Conservation (phyloP, 768 basidiomycete species). For the Serendipita vermifera region DNA sequence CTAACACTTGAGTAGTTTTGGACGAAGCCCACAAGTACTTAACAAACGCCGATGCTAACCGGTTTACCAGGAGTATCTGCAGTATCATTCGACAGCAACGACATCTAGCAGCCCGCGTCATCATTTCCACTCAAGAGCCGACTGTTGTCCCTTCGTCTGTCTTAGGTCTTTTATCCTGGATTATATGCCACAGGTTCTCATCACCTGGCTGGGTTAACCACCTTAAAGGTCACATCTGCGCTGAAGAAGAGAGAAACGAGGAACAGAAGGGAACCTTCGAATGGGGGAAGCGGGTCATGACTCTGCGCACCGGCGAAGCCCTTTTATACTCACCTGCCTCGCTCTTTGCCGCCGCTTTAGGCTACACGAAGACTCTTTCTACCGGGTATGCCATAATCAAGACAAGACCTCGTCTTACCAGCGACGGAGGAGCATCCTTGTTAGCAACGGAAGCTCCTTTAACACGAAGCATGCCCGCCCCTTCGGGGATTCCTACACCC, state of each 20-base stretch:
- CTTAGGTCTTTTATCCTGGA: conserved; percentile 50
- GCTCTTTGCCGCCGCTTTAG: not conserved
- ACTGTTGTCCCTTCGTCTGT: conserved; percentile 58
- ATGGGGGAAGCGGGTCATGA: not conserved
- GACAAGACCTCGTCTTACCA: not conserved
- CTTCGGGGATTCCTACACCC: not conserved
- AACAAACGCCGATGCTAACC: conserved; percentile 34
- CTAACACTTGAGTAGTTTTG: conserved; percentile 29
- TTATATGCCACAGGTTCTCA: conserved; percentile 58
- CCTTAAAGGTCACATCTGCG: conserved; percentile 43
- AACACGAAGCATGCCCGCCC: not conserved
- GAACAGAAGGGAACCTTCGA: too few species aligned
- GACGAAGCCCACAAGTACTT: conserved; percentile 76
- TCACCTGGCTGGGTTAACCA: conserved; percentile 69
- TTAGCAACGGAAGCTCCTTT: not conserved
- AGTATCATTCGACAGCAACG: conserved; percentile 55
- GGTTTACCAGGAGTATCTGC: conserved; percentile 47
- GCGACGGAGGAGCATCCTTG: not conserved
- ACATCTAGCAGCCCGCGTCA: conserved; percentile 56
- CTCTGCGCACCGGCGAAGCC: not conserved
- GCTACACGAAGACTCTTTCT: not conserved
- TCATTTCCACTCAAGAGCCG: conserved; percentile 70
- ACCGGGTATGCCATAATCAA: conserved; percentile 3
- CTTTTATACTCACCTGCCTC: not conserved
- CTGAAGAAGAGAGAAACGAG: not conserved